Conservation (phyloP, 2,329 filamentous ascomycete species). For the Dactylella cylindrospora region DNA sequence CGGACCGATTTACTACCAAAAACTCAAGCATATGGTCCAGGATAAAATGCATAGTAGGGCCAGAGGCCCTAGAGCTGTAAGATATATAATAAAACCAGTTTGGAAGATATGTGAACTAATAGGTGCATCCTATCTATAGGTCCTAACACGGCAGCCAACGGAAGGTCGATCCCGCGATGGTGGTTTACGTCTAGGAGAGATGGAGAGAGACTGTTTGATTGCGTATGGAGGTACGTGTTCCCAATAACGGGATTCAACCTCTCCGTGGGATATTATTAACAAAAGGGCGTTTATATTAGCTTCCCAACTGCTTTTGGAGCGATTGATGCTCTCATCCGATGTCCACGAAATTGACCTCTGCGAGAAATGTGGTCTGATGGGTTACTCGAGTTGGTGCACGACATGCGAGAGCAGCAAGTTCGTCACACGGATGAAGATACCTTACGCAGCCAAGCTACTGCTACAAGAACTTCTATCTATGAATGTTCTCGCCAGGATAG, state of each 20-base stretch:
- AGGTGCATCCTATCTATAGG: conserved; percentile 51
- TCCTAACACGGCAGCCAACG: conserved; percentile 90
- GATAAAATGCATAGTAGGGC: conserved; percentile 99
- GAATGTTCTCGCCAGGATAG: conserved; percentile 93
- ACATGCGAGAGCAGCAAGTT: conserved; percentile 82
- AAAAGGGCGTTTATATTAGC: conserved; percentile 58
- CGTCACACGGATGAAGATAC: conserved; percentile 91
- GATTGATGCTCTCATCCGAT: conserved; percentile 92
- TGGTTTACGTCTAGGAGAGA: conserved; percentile 90
- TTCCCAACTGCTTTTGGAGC: conserved; percentile 84
- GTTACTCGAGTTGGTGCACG: conserved; percentile 91
- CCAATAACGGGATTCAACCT: neutral
- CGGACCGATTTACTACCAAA: conserved; percentile 98
- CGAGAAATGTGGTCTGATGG: conserved; percentile 90
- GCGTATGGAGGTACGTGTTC: conserved; percentile 68
- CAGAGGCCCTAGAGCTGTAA: conserved; percentile 73
- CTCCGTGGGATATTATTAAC: conserved; percentile 5
- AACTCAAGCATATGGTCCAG: conserved; percentile 99
- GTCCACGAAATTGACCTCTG: conserved; percentile 90
- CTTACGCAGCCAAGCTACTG: conserved; percentile 92
- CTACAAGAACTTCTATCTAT: conserved; percentile 96
- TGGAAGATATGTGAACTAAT: neutral
- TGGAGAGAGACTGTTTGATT: conserved; percentile 98
- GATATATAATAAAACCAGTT: neutral
- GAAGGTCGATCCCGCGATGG: conserved; percentile 92